phyloP scores from a whole-genome alignment of 805 yeast species.

The Yarrowia sp. region DNA sequence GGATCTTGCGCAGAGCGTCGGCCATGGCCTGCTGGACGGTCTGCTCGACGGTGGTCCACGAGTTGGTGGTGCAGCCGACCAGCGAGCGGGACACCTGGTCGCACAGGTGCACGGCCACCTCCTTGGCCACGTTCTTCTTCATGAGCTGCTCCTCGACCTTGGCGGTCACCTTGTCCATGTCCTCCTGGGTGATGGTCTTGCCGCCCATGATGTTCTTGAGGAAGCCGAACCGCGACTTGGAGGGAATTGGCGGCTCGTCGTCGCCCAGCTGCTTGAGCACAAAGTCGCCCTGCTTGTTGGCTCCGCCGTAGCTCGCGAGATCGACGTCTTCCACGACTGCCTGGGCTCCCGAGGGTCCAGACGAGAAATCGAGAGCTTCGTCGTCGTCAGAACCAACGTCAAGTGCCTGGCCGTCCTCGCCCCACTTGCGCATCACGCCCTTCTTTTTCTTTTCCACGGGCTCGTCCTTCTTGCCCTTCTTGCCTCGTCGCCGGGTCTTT shows the following conservation, averaged over 20 bases:
- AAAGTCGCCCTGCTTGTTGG: conserved; percentile 56
- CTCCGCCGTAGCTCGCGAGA: conserved; percentile 43
- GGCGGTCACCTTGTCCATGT: conserved; percentile 61
- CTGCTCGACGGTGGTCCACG: conserved; percentile 68
- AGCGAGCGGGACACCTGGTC: conserved; percentile 67
- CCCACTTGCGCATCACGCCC: conserved; percentile 59
- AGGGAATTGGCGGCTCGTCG: conserved; percentile 43
- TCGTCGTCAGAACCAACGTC: conserved; percentile 44
- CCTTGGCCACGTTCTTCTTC: conserved; percentile 86
- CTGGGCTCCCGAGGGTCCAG: conserved; percentile 31
- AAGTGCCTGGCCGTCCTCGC: conserved; percentile 55
- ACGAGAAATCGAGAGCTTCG: conserved; percentile 56
- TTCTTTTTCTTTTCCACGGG: conserved; percentile 30
- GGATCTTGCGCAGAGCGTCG: conserved; percentile 60
- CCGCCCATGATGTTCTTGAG: conserved; percentile 65
- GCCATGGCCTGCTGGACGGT: conserved; percentile 63
- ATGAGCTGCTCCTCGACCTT: conserved; percentile 74
- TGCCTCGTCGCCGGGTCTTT: conserved; percentile 29
- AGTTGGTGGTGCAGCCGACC: conserved; percentile 67
- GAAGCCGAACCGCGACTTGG: conserved; percentile 50
- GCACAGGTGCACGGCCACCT: conserved; percentile 72
- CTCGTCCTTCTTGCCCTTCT: conserved; percentile 28
- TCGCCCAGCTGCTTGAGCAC: conserved; percentile 61
- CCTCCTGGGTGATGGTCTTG: conserved; percentile 59
- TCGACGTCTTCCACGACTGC: conserved; percentile 35